Base-by-base conservation (phyloP, 2,329 filamentous ascomycete species). In the Purpureocillium lavendulum region DNA sequence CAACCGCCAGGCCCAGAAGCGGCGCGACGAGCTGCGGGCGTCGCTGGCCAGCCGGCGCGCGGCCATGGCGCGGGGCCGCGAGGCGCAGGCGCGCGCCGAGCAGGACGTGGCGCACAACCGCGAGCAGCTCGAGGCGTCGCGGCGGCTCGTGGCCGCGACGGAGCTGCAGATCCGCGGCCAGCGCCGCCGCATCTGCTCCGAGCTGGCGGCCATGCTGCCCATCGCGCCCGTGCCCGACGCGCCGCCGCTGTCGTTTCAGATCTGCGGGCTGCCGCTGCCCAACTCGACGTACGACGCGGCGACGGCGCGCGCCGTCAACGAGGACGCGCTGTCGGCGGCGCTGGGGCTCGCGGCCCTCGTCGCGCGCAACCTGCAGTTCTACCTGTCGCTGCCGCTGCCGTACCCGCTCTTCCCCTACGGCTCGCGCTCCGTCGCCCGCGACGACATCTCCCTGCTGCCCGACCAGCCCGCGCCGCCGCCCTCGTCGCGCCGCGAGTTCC, bases 181-280 rank as follows among this genome's bases (percentile, higher is more conserved):
- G 59, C 77, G 89, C 16, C 79, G 89, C 12, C 82, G 92, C 29
- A 86, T 97, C 40, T 89, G 87, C 58, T 82, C 92, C 48, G 88
- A 95, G 47, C 69, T 98, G 0, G 67, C 79, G 11, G 66, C 69
- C 18, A 85, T 96, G 41, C 96, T 89, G 55, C 80, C 84, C 4
- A 94, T 98, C 43, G 75, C 80, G 8, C 82, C 88, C 0, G 54
- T 60, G 2, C 63, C 68, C 1, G 63, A 67, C 7, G 66, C 65
- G 11, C 67, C 73, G 3, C 74, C 87, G 0, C 73, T 97, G 2
- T 74, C 81, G 0, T 97, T 97, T 59, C 87, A 82, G 11, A 94
- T 98, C 45, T 82, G 85, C 52, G 79, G 77, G 13, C 65, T 95
- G 2, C 67, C 79, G 3, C 70, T 97, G 0, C 87, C 90, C 1